phyloP scores from a whole-genome alignment of 768 basidiomycete genomes.

The Auricularia sp. region DNA sequence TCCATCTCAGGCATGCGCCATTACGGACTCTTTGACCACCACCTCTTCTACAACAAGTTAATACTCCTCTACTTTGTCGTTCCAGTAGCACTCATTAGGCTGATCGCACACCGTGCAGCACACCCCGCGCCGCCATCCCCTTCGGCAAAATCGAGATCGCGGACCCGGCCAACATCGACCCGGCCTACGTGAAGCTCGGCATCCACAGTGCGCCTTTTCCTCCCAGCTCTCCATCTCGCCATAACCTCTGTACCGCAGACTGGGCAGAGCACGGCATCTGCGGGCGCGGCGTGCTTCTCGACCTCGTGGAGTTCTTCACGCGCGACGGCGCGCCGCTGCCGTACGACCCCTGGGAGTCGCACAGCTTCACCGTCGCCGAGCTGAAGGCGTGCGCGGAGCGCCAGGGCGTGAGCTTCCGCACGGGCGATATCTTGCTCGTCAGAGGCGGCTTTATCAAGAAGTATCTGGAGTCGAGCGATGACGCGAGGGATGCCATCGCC shows the following conservation, averaged over 20 bases:
- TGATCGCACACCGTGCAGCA: constrained; percentile 22
- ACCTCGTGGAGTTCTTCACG: constrained; percentile 47
- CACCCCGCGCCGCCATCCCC: constrained; percentile 31
- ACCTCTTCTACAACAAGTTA: constrained; percentile 55
- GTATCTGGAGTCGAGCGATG: constrained; percentile 26
- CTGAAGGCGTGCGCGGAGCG: constrained; percentile 47
- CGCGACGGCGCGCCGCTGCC: constrained; percentile 14
- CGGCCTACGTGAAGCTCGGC: constrained; percentile 39
- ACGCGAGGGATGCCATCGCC: background rate
- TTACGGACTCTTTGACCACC: constrained; percentile 24
- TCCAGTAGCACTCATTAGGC: background rate
- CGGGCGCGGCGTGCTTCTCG: constrained; percentile 59
- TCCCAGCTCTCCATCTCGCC: background rate
- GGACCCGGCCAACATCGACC: constrained; percentile 40
- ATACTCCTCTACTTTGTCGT: background rate
- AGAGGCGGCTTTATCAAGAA: constrained; percentile 55
- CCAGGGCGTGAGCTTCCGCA: constrained; percentile 47
- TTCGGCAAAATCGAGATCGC: constrained; percentile 26
- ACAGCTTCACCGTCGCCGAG: constrained; percentile 41
- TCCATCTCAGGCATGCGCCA: background rate
- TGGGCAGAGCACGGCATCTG: constrained; percentile 54
- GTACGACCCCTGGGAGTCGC: constrained; percentile 55
- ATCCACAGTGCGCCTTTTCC: constrained; percentile 49
- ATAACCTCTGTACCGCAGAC: constrained; percentile 29
- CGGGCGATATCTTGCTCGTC: constrained; percentile 50